phyloP scores from a whole-genome alignment of 768 basidiomycete genomes.

The Hemileccinum impolitum region DNA sequence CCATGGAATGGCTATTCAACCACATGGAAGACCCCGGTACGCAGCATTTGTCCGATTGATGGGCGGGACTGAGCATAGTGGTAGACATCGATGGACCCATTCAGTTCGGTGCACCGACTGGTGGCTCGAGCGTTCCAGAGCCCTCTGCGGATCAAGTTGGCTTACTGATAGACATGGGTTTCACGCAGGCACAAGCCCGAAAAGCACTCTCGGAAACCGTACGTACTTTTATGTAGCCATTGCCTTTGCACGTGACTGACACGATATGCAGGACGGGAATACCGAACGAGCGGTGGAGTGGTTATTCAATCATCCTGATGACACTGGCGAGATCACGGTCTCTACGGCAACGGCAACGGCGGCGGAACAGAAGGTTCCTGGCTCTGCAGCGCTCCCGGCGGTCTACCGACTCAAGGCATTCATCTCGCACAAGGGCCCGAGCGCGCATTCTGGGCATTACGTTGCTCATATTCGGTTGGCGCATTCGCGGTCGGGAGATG shows the following conservation, averaged over 20 bases:
- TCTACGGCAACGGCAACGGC: constrained; percentile 23
- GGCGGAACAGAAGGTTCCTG: constrained; percentile 32
- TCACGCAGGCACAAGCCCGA: constrained; percentile 73
- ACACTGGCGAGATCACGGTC: constrained; percentile 59
- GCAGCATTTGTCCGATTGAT: constrained; percentile 4
- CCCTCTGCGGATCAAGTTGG: constrained; percentile 67
- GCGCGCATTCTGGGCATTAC: constrained; percentile 93
- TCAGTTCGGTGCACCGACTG: constrained; percentile 27
- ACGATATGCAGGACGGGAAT: constrained; percentile 53
- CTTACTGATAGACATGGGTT: constrained; percentile 90
- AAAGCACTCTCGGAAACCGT: constrained; percentile 90
- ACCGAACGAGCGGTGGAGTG: constrained; percentile 90
- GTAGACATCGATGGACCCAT: constrained; percentile 87
- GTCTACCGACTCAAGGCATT: constrained; percentile 85
- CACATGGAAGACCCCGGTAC: constrained; percentile 94
- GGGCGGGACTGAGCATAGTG: neutral
- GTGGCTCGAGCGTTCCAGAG: constrained; percentile 39
- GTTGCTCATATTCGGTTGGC: constrained; percentile 68
- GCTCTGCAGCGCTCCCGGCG: constrained; percentile 65
- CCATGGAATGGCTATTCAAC: constrained; percentile 94
- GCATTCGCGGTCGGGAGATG: constrained; percentile 3
- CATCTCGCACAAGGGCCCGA: constrained; percentile 95
- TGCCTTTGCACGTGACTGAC: neutral
- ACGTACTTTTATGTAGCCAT: constrained; percentile 22
- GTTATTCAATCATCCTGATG: constrained; percentile 93